Conservation (phyloP, 179 eudicot genomes). For the Nepenthes alata region DNA sequence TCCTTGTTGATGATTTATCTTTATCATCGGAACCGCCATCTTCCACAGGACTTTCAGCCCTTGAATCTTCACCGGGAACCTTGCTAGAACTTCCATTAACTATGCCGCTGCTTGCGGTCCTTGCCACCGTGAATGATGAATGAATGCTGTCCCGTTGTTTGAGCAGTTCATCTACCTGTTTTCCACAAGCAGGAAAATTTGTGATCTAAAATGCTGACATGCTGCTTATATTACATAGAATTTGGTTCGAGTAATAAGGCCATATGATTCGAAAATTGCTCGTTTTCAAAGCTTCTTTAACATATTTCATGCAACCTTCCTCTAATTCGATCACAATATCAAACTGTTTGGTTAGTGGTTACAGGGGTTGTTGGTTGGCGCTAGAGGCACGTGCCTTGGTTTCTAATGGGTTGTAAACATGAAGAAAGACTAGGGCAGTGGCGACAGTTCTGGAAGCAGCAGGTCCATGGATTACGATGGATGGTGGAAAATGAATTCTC, state of each 20-base stretch:
- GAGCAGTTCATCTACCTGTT: slow-evolving; percentile 89
- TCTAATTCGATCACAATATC: too few species aligned
- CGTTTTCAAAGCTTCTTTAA: too few species aligned
- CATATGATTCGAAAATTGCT: too few species aligned
- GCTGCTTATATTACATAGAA: background rate
- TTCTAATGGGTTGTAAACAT: too few species aligned
- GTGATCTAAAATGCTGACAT: background rate
- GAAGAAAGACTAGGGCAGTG: too few species aligned
- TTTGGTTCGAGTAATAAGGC: background rate
- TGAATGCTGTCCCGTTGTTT: slow-evolving; percentile 81
- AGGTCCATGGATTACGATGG: too few species aligned
- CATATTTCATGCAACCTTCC: too few species aligned
- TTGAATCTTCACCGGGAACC: slow-evolving; percentile 43
- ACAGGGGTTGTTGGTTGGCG: too few species aligned
- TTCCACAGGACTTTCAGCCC: slow-evolving; percentile 59
- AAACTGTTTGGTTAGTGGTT: too few species aligned
- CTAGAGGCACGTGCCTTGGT: too few species aligned
- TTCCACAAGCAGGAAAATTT: slow-evolving; percentile 6
- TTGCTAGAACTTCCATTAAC: slow-evolving; percentile 60
- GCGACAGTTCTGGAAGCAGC: too few species aligned
- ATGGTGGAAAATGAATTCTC: too few species aligned
- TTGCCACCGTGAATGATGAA: slow-evolving; percentile 60
- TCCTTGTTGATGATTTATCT: slow-evolving; percentile 63
- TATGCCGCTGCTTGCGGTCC: slow-evolving; percentile 10
- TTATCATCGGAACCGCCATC: slow-evolving; percentile 81